Evolutionary conservation across 495 filamentous ascomycete genomes (phyloP).

Genomic region (Penicillium nucicola): DNA sequence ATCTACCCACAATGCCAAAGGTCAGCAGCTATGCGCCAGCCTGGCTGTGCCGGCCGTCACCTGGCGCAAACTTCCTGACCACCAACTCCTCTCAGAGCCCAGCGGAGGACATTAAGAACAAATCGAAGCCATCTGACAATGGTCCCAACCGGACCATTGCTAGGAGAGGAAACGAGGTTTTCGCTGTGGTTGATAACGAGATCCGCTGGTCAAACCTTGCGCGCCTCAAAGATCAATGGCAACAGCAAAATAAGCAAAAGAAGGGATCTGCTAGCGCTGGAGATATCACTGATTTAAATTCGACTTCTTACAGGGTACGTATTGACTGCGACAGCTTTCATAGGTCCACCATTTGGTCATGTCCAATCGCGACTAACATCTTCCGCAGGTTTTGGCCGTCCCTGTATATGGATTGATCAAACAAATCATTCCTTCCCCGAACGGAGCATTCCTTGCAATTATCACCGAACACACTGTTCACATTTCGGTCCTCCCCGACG

Average conservation of each 20-base stretch:
- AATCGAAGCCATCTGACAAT: slow-evolving; percentile 34
- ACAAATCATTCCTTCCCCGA: slow-evolving; percentile 78
- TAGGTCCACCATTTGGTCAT: not conserved
- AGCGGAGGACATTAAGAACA: slow-evolving; percentile 28
- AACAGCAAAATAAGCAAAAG: slow-evolving; percentile 38
- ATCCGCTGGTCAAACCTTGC: slow-evolving; percentile 82
- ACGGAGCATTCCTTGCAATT: slow-evolving; percentile 74
- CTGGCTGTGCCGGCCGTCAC: slow-evolving; percentile 74
- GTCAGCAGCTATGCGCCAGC: slow-evolving; percentile 76
- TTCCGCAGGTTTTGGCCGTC: slow-evolving; percentile 61
- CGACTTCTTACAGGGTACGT: slow-evolving; percentile 34
- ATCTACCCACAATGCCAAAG: slow-evolving; percentile 60
- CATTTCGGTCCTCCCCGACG: slow-evolving; percentile 73
- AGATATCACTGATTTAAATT: slow-evolving; percentile 1
- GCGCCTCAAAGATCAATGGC: slow-evolving; percentile 70
- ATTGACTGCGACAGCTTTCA: not conserved
- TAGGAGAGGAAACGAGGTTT: slow-evolving; percentile 72
- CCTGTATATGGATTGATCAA: slow-evolving; percentile 71
- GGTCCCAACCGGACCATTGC: slow-evolving; percentile 70
- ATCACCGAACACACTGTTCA: slow-evolving; percentile 81
- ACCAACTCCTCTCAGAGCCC: slow-evolving; percentile 32
- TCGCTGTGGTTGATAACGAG: slow-evolving; percentile 78
- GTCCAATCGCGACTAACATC: slow-evolving; percentile 10
- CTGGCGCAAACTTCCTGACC: slow-evolving; percentile 70
- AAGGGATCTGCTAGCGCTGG: slow-evolving; percentile 22